phyloP scores from a whole-genome alignment of 1,284 basidiomycete genomes.

The Malassezia sympodialis region DNA sequence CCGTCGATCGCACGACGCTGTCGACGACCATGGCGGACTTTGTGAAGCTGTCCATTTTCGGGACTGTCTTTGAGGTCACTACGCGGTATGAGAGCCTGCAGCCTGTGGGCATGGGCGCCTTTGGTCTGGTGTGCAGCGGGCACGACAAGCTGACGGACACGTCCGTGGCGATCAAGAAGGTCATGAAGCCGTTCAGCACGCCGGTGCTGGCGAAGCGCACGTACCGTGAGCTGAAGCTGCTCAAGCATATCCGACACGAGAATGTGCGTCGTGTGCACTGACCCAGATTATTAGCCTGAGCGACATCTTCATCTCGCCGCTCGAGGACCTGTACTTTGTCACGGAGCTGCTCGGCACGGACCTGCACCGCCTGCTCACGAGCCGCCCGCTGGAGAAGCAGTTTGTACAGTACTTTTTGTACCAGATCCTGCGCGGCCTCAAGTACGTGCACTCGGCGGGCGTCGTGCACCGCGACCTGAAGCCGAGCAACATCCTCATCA shows the following conservation, averaged over 20 bases:
- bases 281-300: conserved; percentile 88
- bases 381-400: conserved; percentile 93
- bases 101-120: conserved; percentile 95
- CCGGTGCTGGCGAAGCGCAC: conserved; percentile 96
- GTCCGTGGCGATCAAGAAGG: conserved; percentile 96
- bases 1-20: neutral
- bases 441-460: conserved; percentile 98
- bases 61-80: conserved; percentile 77
- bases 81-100: conserved; percentile 93
- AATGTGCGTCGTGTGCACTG: conserved; percentile 57
- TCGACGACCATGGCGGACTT: conserved; percentile 55
- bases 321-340: conserved; percentile 92
- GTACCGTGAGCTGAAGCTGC: conserved; percentile 92
- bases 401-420: conserved; percentile 99
- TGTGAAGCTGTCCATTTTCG: conserved; percentile 95
- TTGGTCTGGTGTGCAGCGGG: conserved; percentile 59
- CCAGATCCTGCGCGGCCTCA: conserved; percentile 93
- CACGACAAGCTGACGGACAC: conserved; percentile 92
- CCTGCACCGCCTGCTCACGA: conserved; percentile 89
- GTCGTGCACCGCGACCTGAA: conserved; percentile 96
- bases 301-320: conserved; percentile 97
- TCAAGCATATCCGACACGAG: conserved; percentile 98
- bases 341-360: conserved; percentile 98
- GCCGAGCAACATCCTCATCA: conserved; percentile 98
- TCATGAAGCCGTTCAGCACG: conserved; percentile 96